Evolutionary conservation across 2,329 filamentous ascomycete genomes (phyloP).

Genomic region (Fusarium sp.): DNA sequence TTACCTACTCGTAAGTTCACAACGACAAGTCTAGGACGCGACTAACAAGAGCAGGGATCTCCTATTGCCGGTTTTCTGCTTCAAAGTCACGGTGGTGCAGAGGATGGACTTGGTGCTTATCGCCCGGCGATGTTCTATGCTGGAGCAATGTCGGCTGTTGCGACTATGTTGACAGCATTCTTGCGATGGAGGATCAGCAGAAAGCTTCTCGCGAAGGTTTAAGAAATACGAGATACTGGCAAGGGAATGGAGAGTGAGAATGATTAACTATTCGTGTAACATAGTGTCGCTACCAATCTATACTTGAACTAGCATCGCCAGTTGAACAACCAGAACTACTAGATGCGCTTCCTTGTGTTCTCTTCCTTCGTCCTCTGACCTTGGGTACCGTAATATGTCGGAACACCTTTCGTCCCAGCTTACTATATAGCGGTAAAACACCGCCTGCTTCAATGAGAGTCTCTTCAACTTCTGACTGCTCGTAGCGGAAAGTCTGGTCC

Average conservation of each 20-base stretch:
- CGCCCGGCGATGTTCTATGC: conserved; percentile 73
- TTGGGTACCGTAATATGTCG: conserved; percentile 15
- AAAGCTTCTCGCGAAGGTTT: conserved; percentile 12
- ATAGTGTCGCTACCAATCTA: neutral
- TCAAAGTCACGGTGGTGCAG: conserved; percentile 63
- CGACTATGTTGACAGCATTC: conserved; percentile 15
- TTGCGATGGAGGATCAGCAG: conserved; percentile 27
- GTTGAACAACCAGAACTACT: neutral
- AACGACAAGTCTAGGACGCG: accelerated
- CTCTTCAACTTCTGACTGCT: neutral
- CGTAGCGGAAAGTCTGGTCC: neutral
- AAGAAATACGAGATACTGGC: neutral
- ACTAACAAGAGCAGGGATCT: conserved; percentile 56
- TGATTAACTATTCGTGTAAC: neutral
- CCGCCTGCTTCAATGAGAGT: neutral
- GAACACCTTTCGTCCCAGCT: neutral
- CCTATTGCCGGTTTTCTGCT: conserved; percentile 72
- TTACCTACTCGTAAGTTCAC: conserved; percentile 65
- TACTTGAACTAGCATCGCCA: neutral
- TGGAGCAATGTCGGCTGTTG: conserved; percentile 48
- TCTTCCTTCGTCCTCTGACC: neutral
- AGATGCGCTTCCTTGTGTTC: neutral
- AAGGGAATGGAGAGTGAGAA: neutral
- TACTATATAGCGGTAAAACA: neutral
- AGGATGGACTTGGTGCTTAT: conserved; percentile 63